A percentile compares a stretch with the other conserved stretches of the same genome.
These are phyloP conservation scores for Logfia minima DNA, from an alignment of 129 eudicot species.

Conservation along the genomic window DNA sequence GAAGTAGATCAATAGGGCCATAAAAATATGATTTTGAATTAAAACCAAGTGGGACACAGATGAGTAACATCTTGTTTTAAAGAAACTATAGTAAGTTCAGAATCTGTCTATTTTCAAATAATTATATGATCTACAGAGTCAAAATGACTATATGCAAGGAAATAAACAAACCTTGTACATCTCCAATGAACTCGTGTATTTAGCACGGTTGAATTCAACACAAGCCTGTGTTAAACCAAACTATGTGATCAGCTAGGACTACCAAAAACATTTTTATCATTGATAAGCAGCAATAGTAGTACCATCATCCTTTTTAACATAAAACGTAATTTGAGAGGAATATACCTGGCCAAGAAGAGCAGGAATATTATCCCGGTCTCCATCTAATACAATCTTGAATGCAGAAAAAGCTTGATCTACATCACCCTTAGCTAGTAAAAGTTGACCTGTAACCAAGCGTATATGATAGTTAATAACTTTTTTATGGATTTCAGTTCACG, in stretches of 20 bases:
- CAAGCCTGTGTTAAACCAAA: slow-evolving; percentile 68
- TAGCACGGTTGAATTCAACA: slow-evolving; percentile 88
- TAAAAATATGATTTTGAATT: neutral
- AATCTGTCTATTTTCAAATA: slow-evolving; percentile 12
- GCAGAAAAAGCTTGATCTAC: slow-evolving; percentile 88
- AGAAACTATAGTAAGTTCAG: slow-evolving; percentile 1
- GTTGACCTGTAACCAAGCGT: slow-evolving; percentile 71
- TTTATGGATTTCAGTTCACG: neutral
- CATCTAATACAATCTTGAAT: slow-evolving; percentile 90
- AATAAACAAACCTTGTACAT: slow-evolving; percentile 74
- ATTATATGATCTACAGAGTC: slow-evolving; percentile 18
- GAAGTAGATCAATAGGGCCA: slow-evolving; percentile 13
- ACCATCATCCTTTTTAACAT: slow-evolving; percentile 1
- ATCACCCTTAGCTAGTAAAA: slow-evolving; percentile 96
- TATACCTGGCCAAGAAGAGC: slow-evolving; percentile 99
- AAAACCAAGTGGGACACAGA: neutral
- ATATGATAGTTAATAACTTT: neutral
- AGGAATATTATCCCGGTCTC: slow-evolving; percentile 89
- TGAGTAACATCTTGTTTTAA: slow-evolving; percentile 19
- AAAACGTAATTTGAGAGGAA: neutral
- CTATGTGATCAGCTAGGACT: slow-evolving; percentile 13
- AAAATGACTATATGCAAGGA: slow-evolving; percentile 8
- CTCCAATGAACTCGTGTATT: slow-evolving; percentile 79
- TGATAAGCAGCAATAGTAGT: slow-evolving; percentile 8
- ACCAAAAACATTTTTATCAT: slow-evolving; percentile 13